phyloP scores from a whole-genome alignment of 2,329 filamentous ascomycete genomes.

The Cladosporium sp. region DNA sequence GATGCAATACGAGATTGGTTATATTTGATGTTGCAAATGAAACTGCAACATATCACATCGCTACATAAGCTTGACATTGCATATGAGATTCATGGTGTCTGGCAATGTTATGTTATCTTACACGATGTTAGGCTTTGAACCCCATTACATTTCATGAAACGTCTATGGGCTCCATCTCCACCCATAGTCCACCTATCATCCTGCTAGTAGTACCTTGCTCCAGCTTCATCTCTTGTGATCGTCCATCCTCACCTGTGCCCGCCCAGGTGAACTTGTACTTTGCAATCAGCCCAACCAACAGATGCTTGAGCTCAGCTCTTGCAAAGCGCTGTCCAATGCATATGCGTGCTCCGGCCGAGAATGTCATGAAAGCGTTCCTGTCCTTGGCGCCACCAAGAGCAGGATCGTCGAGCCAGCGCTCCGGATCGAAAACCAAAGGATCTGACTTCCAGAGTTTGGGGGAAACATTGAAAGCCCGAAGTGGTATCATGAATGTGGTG shows the following conservation, averaged over 20 bases:
- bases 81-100: too few species aligned
- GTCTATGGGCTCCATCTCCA: slow-evolving; percentile 9
- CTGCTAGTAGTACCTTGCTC: slow-evolving; percentile 20
- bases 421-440: slow-evolving; percentile 44
- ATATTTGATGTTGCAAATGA: too few species aligned
- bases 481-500: slow-evolving; percentile 41
- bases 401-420: slow-evolving; percentile 51
- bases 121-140: too few species aligned
- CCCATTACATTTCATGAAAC: not conserved
- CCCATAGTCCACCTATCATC: slow-evolving; percentile 19
- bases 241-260: slow-evolving; percentile 3
- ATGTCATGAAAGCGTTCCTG: slow-evolving; percentile 38
- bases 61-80: too few species aligned
- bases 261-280: slow-evolving; percentile 25
- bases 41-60: too few species aligned
- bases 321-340: slow-evolving; percentile 36
- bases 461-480: slow-evolving; percentile 46
- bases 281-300: slow-evolving; percentile 29
- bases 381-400: slow-evolving; percentile 37
- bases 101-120: too few species aligned
- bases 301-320: slow-evolving; percentile 29
- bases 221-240: slow-evolving; percentile 20
- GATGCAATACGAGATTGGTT: too few species aligned
- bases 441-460: slow-evolving; percentile 45
- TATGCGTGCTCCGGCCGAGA: slow-evolving; percentile 41